A percentile compares a stretch with the other conserved stretches of the same genome.
These are phyloP conservation scores for Xylariomycetidae sp. DNA, from an alignment of 2,329 filamentous ascomycete species.

Conservation along the genomic window DNA sequence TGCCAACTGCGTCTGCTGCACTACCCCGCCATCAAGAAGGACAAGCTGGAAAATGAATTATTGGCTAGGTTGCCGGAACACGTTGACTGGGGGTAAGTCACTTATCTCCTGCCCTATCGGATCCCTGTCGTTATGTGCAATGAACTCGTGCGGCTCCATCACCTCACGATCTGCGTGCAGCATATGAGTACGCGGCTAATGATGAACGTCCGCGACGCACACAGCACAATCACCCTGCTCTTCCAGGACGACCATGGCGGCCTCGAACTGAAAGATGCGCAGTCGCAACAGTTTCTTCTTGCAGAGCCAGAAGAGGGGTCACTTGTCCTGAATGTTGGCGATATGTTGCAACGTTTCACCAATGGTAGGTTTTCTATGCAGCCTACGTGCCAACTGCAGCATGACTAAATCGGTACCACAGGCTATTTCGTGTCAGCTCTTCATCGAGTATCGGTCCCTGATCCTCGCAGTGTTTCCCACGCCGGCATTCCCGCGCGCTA, in stretches of 20 bases:
- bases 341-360: constrained; percentile 21
- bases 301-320: constrained; percentile 16
- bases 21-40: constrained; percentile 16
- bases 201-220: neutral
- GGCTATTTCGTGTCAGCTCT: constrained; percentile 21
- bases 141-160: too few relatives aligned
- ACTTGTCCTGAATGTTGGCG: constrained; percentile 20
- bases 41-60: constrained; percentile 12
- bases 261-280: constrained; percentile 43
- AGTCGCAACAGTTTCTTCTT: constrained; percentile 9
- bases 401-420: constrained; percentile 4
- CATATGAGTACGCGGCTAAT: neutral
- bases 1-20: constrained; percentile 17
- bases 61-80: constrained; percentile 38
- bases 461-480: constrained; percentile 7
- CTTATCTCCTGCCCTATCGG: too few relatives aligned
- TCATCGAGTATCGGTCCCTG: constrained; percentile 18
- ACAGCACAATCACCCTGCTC: constrained; percentile 43
- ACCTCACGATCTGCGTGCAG: neutral
- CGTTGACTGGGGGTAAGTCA: constrained; percentile 44
- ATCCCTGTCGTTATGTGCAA: too few relatives aligned
- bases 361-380: constrained; percentile 14
- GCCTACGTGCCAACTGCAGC: neutral
- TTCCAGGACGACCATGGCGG: constrained; percentile 51
- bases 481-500: constrained; percentile 18